Percentiles rank a stretch among this genome's conserved stretches.
Conservation (phyloP, 1,139 yeast species). For the Geotrichum klebahnii region DNA sequence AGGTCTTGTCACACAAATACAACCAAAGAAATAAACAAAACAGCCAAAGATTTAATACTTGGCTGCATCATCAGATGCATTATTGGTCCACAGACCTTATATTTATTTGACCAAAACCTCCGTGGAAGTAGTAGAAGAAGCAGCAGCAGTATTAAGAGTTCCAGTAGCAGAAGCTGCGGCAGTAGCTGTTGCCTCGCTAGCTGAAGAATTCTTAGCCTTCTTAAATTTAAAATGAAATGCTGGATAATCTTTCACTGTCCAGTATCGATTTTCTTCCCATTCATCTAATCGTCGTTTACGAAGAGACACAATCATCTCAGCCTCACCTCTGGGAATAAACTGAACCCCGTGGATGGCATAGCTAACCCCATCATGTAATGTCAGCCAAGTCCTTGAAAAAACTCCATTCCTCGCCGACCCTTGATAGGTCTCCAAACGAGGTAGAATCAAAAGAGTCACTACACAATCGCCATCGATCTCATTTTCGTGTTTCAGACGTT, state of each 20-base stretch:
- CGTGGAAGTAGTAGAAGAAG: background rate
- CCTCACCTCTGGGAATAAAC: slow-evolving; percentile 38
- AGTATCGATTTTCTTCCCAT: slow-evolving; percentile 28
- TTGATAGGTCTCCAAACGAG: slow-evolving; percentile 56
- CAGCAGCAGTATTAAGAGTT: background rate
- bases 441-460: slow-evolving; percentile 67
- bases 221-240: background rate
- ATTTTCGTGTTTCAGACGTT: slow-evolving; percentile 18
- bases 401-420: slow-evolving; percentile 67
- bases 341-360: slow-evolving; percentile 53
- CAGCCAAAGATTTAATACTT: too few species aligned
- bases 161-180: background rate
- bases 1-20: too few species aligned
- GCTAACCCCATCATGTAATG: slow-evolving; percentile 67
- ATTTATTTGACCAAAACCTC: background rate
- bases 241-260: slow-evolving; percentile 4
- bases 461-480: slow-evolving; percentile 50
- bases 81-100: background rate
- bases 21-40: too few species aligned
- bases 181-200: background rate
- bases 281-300: slow-evolving; percentile 34
- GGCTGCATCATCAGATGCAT: too few species aligned
- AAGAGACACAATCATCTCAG: slow-evolving; percentile 31
- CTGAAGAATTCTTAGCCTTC: background rate
- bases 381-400: slow-evolving; percentile 68